phyloP scores from a whole-genome alignment of 164 flowering plant genomes.

The Euptelea pleiosperma region DNA sequence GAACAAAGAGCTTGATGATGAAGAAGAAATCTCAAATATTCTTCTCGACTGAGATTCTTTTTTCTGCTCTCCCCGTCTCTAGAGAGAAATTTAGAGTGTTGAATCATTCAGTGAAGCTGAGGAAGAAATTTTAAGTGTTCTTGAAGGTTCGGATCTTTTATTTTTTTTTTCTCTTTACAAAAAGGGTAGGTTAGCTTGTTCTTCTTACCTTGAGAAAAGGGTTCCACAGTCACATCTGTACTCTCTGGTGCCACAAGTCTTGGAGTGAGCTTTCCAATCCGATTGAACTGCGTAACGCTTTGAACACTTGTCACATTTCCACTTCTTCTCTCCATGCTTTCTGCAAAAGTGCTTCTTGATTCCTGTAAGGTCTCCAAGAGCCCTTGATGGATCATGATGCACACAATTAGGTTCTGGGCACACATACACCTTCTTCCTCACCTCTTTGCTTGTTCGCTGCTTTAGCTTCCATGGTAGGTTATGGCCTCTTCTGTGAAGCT shows the following conservation, averaged over 20 bases:
- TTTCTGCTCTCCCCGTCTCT: too few species aligned
- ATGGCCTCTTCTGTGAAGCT: constrained; percentile 90
- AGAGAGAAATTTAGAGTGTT: too few species aligned
- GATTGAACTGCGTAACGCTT: constrained; percentile 67
- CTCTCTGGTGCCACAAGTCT: constrained; percentile 93
- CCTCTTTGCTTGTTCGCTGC: constrained; percentile 67
- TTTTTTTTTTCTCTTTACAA: too few species aligned
- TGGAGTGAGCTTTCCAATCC: constrained; percentile 97
- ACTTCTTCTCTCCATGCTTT: constrained; percentile 41
- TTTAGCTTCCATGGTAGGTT: constrained; percentile 94
- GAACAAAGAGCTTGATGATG: too few species aligned
- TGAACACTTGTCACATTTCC: constrained; percentile 51
- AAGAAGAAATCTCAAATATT: too few species aligned
- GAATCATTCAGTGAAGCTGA: constrained; percentile 12
- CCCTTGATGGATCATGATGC: constrained; percentile 92
- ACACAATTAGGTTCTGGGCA: constrained; percentile 85
- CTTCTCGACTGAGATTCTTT: too few species aligned
- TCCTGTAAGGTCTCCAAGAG: constrained; percentile 94
- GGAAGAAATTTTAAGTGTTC: too few species aligned
- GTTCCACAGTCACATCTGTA: constrained; percentile 99
- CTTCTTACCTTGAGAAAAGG: constrained; percentile 83
- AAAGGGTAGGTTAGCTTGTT: not conserved
- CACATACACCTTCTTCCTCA: constrained; percentile 80
- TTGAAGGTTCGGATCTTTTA: too few species aligned
- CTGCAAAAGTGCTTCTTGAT: constrained; percentile 58